phyloP scores from a whole-genome alignment of 495 filamentous ascomycete genomes.

The Xylaria cubensis region DNA sequence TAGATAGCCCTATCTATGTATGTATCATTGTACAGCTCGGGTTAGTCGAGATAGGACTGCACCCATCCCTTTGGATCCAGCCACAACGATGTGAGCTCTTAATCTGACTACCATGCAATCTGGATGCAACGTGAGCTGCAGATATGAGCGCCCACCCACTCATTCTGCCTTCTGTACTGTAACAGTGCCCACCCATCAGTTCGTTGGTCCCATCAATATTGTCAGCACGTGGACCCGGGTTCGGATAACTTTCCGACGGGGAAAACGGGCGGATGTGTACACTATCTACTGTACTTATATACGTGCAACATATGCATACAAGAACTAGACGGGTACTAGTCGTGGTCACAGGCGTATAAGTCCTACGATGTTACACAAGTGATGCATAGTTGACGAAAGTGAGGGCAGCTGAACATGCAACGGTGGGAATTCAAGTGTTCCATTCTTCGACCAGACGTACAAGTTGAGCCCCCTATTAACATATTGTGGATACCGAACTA shows the following conservation, averaged over 20 bases:
- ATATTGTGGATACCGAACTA: neutral
- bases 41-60: neutral
- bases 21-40: neutral
- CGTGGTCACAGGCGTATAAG: neutral
- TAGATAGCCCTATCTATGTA: neutral
- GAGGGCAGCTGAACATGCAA: neutral
- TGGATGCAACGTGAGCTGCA: constrained; percentile 22
- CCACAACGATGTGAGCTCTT: neutral
- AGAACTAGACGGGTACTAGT: neutral
- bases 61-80: constrained; percentile 6
- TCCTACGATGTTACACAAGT: neutral
- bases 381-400: neutral
- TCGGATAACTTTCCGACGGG: constrained; percentile 6
- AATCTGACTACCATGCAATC: constrained; percentile 12
- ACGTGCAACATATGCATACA: neutral
- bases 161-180: constrained; percentile 1
- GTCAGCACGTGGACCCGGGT: constrained; percentile 1
- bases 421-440: neutral
- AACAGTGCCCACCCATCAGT: neutral
- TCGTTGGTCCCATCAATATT: constrained; percentile 9
- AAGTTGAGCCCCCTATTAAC: neutral
- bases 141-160: constrained; percentile 7
- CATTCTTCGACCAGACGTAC: neutral
- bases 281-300: neutral
- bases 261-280: neutral